A percentile compares a stretch with the other conserved stretches of the same genome.
Evolutionary conservation across 2,329 filamentous ascomycete genomes (phyloP).

Genomic region (Acephala macrosclerotiorum): DNA sequence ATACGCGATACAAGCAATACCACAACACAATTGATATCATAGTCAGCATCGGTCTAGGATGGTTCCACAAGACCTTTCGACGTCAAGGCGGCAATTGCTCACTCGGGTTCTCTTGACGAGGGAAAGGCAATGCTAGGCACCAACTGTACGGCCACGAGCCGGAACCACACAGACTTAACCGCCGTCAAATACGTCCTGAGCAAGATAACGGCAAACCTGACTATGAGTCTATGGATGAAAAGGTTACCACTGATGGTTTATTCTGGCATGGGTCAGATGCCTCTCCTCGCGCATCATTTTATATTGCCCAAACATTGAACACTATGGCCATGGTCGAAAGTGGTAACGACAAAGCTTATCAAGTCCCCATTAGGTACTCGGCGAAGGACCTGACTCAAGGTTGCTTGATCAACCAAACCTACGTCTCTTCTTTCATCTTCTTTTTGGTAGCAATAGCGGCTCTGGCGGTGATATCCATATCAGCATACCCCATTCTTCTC

Average conservation of each 20-base stretch:
- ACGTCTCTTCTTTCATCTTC: constrained; percentile 1
- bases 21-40: background rate
- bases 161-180: background rate
- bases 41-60: background rate
- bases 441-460: background rate
- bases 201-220: background rate
- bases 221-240: background rate
- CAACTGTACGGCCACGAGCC: background rate
- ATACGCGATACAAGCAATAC: background rate
- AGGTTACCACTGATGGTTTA: background rate
- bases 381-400: background rate
- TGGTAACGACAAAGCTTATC: background rate
- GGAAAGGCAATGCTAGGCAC: background rate
- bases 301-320: background rate
- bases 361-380: no score
- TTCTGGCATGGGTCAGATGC: background rate
- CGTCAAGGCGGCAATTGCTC: background rate
- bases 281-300: background rate
- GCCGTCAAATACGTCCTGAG: background rate
- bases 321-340: background rate
- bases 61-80: background rate
- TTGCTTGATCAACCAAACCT: background rate
- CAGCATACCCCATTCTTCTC: background rate
- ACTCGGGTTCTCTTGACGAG: background rate
- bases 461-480: background rate